Conservation (phyloP, 306 rosid species). For the Sophora flavescens region DNA sequence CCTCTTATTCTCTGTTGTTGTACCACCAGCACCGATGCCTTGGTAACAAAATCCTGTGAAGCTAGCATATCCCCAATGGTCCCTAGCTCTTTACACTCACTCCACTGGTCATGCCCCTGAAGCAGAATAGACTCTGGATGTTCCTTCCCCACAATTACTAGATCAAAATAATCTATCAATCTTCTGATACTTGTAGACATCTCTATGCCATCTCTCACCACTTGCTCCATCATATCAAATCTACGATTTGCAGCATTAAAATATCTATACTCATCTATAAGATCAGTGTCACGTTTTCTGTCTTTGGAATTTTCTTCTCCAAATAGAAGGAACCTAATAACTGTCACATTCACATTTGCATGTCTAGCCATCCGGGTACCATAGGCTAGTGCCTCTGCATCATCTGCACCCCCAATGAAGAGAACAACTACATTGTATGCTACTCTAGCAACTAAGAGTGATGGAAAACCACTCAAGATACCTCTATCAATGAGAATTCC, state of each 20-base stretch:
- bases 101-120: conserved; percentile 63
- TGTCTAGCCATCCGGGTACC: conserved; percentile 68
- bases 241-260: conserved; percentile 51
- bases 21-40: conserved; percentile 68
- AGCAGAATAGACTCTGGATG: conserved; percentile 56
- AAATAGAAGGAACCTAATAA: conserved; percentile 65
- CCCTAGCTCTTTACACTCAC: conserved; percentile 75
- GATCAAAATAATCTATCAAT: conserved; percentile 69
- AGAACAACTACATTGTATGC: conserved; percentile 58
- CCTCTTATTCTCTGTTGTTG: conserved; percentile 71
- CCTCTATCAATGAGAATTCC: conserved; percentile 76
- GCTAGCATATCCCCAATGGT: conserved; percentile 75
- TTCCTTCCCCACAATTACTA: conserved; percentile 66
- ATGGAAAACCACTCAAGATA: conserved; percentile 39
- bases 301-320: conserved; percentile 66
- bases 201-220: conserved; percentile 69
- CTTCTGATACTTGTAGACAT: conserved; percentile 48
- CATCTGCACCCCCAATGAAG: conserved; percentile 79
- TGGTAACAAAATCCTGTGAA: conserved; percentile 57
- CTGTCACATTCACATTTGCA: conserved; percentile 54
- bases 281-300: conserved; percentile 60
- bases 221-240: conserved; percentile 68
- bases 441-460: conserved; percentile 38
- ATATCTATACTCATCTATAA: conserved; percentile 62
- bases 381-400: conserved; percentile 72